A percentile compares a stretch with the other conserved stretches of the same genome.
These are phyloP conservation scores for Globisporangium polare DNA, from an alignment of 352 stramenopile genomes.

Conservation along the genomic window DNA sequence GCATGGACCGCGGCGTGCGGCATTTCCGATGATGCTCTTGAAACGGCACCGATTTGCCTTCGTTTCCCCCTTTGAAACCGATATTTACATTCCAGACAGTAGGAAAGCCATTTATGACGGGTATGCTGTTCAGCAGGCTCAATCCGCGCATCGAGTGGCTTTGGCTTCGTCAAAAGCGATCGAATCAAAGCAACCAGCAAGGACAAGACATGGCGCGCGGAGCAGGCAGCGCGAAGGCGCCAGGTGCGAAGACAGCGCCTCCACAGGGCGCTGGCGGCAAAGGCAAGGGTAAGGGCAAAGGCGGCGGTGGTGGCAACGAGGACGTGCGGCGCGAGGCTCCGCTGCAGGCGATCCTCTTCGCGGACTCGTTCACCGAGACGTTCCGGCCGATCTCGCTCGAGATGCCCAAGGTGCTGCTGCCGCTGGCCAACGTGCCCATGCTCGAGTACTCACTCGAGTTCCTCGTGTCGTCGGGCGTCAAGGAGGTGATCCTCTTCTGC, in stretches of 20 bases:
- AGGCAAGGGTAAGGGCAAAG: conserved; percentile 14
- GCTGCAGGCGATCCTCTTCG: conserved; percentile 96
- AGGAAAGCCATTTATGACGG: neutral
- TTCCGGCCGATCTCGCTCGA: conserved; percentile 91
- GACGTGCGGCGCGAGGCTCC: conserved; percentile 89
- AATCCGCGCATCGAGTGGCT: conserved; percentile 2
- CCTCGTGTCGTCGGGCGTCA: conserved; percentile 89
- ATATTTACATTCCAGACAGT: neutral
- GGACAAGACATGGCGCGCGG: conserved; percentile 22
- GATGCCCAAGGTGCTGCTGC: conserved; percentile 92
- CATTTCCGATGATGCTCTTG: neutral
- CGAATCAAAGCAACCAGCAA: conserved; percentile 2
- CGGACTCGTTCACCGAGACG: conserved; percentile 92
- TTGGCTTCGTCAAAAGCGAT: neutral
- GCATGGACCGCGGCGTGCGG: conserved; percentile 10
- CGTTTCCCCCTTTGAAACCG: neutral
- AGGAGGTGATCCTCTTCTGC: conserved; percentile 96
- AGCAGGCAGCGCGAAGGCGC: conserved; percentile 12
- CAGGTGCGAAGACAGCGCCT: conserved; percentile 5
- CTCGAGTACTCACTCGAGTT: conserved; percentile 98
- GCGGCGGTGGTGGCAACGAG: conserved; percentile 28
- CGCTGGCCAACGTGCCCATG: conserved; percentile 95
- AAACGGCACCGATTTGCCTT: neutral
- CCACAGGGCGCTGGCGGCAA: neutral
- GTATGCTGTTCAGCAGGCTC: conserved; percentile 1